phyloP scores from a whole-genome alignment of 768 basidiomycete species.

The Leccinum incarnatum region DNA sequence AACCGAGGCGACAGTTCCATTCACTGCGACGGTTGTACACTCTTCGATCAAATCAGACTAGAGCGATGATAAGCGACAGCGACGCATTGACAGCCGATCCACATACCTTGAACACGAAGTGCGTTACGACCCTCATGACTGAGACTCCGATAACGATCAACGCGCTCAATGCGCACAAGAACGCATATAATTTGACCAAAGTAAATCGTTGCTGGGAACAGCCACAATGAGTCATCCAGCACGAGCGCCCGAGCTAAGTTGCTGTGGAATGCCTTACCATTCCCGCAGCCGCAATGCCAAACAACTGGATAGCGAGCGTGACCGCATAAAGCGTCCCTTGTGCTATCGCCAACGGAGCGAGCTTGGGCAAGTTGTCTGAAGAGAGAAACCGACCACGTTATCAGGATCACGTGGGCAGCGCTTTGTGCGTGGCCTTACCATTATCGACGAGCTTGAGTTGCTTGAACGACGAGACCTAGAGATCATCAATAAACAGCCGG shows the following conservation, averaged over 20 bases:
- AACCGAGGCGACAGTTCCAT: conserved; percentile 34
- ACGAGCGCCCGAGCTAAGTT: neutral
- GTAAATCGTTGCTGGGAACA: conserved; percentile 49
- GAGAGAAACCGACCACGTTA: neutral
- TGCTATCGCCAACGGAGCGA: conserved; percentile 55
- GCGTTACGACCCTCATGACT: conserved; percentile 55
- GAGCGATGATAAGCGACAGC: neutral
- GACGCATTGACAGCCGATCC: neutral
- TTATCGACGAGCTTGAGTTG: conserved; percentile 45
- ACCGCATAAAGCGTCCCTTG: conserved; percentile 58
- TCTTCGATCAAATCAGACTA: conserved; percentile 58
- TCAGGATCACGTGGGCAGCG: neutral
- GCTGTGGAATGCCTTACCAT: conserved; percentile 40
- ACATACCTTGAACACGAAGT: conserved; percentile 66
- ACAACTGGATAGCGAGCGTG: conserved; percentile 49
- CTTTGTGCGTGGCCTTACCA: conserved; percentile 36
- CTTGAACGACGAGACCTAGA: conserved; percentile 62
- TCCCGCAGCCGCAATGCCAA: conserved; percentile 51
- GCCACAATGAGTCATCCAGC: neutral
- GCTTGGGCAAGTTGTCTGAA: conserved; percentile 41
- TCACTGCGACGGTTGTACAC: conserved; percentile 44
- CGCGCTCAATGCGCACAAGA: conserved; percentile 44
- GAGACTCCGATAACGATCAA: conserved; percentile 51
- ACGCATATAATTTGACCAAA: conserved; percentile 56
- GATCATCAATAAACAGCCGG: conserved; percentile 1